Percentiles rank a stretch among this genome's conserved stretches.
phyloP scores from a whole-genome alignment of 805 yeast species.

The Candida ponderosae region DNA sequence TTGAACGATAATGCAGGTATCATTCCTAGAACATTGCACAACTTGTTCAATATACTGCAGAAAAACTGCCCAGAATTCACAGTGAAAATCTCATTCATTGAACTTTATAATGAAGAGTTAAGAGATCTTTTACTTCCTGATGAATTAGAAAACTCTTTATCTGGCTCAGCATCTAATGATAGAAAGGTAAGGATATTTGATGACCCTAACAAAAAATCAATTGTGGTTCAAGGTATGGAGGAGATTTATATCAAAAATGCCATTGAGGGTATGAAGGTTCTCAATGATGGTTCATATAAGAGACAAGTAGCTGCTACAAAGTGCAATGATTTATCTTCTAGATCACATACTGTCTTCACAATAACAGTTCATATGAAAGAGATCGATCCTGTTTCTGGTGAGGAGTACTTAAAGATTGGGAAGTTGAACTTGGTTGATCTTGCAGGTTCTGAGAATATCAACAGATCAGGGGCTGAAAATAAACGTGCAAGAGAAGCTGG shows the following conservation, averaged over 20 bases:
- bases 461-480: constrained; percentile 75
- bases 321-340: constrained; percentile 67
- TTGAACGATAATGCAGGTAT: constrained; percentile 47
- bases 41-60: constrained; percentile 44
- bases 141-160: constrained; percentile 3
- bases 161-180: constrained; percentile 25
- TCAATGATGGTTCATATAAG: constrained; percentile 50
- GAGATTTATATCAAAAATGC: constrained; percentile 42
- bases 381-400: constrained; percentile 36
- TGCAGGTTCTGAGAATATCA: constrained; percentile 88
- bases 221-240: constrained; percentile 50
- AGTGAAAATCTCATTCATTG: constrained; percentile 69
- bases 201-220: constrained; percentile 34
- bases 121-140: constrained; percentile 47
- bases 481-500: constrained; percentile 91
- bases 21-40: constrained; percentile 50
- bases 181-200: constrained; percentile 47
- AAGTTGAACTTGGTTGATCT: constrained; percentile 85
- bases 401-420: constrained; percentile 44
- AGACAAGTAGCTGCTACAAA: constrained; percentile 75
- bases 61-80: constrained; percentile 41
- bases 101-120: constrained; percentile 76
- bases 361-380: constrained; percentile 51
- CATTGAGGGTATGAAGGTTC: constrained; percentile 40
- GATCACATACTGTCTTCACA: constrained; percentile 77